Evolutionary conservation across 2,329 filamentous ascomycete genomes (phyloP), one percentile per base, ranked within the genome.

Genomic region (Coleophoma crateriformis): DNA sequence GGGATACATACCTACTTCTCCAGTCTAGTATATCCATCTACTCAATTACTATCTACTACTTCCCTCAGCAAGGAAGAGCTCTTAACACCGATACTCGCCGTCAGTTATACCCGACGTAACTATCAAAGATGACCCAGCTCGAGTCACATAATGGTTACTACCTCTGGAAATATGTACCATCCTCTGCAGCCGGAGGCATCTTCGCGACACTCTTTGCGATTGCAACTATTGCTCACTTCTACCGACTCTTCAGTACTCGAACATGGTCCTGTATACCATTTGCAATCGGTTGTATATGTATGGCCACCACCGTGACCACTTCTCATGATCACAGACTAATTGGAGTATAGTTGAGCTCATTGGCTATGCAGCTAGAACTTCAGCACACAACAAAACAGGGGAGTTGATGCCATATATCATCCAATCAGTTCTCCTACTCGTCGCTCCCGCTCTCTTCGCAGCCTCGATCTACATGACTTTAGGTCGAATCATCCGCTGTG

Each of bases 401-500:
- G 54, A 56, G 13, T 50, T 67, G 7, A 41, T 46, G 1, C 61
- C 58, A 7, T 70, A 60, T 53, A 51, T 69, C 33, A 50, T 65
- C 15, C 64, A 70, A 54, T 48, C 55, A 1, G 50, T 68, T 2
- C 56, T 67, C 19, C 50, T 68, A 10, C 57, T 70, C 13, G 52
- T 70, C 15, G 64, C 66, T 1, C 67, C 67, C 1, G 63, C 64
- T 6, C 51, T 70, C 35, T 68, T 66, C 50, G 67, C 67, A 56
- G 19, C 19, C 19, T 19, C 19, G 19, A 19, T 19, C 19, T 19
- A 19, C 19, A 19, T 19, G 19, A 19, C 61, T 20, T 62, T 70
- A 10, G 66, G 65, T 15, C 61, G 67, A 7, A 46, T 68, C 17
- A 61, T 68, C 20, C 47, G 46, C 4, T 55, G 60, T n/a, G 45